Conservation (phyloP, 2,329 filamentous ascomycete species). For the Aulographum hederae region DNA sequence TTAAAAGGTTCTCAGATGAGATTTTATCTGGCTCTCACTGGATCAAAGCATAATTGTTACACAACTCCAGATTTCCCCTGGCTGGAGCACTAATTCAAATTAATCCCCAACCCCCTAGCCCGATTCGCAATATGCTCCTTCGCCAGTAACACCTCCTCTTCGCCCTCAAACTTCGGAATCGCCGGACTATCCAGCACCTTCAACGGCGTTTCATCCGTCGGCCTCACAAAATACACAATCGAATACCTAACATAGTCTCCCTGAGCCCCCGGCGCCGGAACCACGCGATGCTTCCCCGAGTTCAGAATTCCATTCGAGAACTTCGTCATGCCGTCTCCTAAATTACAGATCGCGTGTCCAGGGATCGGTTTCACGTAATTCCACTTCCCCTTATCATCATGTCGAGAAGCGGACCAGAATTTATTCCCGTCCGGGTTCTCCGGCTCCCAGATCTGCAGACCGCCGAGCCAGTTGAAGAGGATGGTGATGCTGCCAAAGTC, state of each 20-base stretch:
- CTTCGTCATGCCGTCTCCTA: constrained; percentile 18
- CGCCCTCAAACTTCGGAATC: not conserved
- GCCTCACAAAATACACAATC: constrained; percentile 5
- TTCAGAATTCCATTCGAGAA: constrained; percentile 5
- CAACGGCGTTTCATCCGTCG: constrained; percentile 3
- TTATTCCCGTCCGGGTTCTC: not conserved
- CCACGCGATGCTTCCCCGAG: constrained; percentile 4
- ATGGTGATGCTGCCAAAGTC: constrained; percentile 22
- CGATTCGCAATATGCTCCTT: not conserved
- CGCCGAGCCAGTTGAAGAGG: constrained; percentile 22
- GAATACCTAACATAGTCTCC: constrained; percentile 3
- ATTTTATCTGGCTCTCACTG: too few relatives aligned
- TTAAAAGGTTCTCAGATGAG: too few relatives aligned
- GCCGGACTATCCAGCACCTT: not conserved
- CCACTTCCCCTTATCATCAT: constrained; percentile 10
- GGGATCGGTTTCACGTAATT: constrained; percentile 18
- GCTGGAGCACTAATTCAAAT: too few relatives aligned
- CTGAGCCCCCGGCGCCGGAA: constrained; percentile 3
- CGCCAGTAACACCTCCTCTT: not conserved
- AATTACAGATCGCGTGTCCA: constrained; percentile 20
- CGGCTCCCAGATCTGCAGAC: constrained; percentile 18
- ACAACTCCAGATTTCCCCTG: too few relatives aligned
- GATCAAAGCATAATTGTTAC: too few relatives aligned
- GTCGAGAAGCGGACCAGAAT: not conserved
- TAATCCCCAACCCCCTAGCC: not conserved